These are phyloP conservation scores for Daedaleopsis nitida DNA, from an alignment of 768 basidiomycete species.

Conservation along the genomic window DNA sequence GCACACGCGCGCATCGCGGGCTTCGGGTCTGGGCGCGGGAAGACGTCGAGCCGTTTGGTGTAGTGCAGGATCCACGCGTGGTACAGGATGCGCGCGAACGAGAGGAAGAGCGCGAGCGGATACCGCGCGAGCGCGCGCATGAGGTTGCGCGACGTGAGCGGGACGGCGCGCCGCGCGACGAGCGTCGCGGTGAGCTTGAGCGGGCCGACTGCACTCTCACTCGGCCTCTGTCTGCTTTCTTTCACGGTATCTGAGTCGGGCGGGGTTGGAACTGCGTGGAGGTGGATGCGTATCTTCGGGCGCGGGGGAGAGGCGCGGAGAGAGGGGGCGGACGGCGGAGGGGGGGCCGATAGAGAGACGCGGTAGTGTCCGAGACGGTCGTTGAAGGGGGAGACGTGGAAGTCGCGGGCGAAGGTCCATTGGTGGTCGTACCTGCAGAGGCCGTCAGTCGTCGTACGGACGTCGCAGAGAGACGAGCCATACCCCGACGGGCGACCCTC, in stretches of 20 bases:
- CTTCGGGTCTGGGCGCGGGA: conserved; percentile 58
- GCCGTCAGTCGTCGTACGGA: not conserved
- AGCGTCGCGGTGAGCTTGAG: conserved; percentile 59
- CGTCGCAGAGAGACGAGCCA: not conserved
- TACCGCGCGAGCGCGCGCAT: conserved; percentile 41
- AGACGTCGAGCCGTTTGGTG: conserved; percentile 54
- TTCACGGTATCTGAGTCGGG: conserved; percentile 31
- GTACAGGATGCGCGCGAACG: conserved; percentile 61
- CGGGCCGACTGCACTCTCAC: conserved; percentile 24
- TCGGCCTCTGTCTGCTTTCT: not conserved
- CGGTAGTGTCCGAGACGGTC: conserved; percentile 67
- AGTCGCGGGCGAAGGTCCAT: conserved; percentile 68
- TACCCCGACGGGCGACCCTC: conserved; percentile 33
- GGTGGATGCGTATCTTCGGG: conserved; percentile 41
- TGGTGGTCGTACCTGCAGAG: conserved; percentile 54
- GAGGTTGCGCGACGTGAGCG: conserved; percentile 42
- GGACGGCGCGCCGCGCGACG: conserved; percentile 35
- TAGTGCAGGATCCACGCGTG: conserved; percentile 67
- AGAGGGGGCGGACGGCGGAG: conserved; percentile 30
- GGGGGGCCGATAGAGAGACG: conserved; percentile 53
- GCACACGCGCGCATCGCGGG: conserved; percentile 26
- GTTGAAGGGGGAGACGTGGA: conserved; percentile 81
- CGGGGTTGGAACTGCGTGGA: conserved; percentile 2
- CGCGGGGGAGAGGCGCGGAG: conserved; percentile 32
- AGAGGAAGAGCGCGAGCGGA: conserved; percentile 57